A percentile compares a stretch with the other conserved stretches of the same genome.
Conservation (phyloP, 2,329 filamentous ascomycete species). For the Phaeosphaeria sp. region DNA sequence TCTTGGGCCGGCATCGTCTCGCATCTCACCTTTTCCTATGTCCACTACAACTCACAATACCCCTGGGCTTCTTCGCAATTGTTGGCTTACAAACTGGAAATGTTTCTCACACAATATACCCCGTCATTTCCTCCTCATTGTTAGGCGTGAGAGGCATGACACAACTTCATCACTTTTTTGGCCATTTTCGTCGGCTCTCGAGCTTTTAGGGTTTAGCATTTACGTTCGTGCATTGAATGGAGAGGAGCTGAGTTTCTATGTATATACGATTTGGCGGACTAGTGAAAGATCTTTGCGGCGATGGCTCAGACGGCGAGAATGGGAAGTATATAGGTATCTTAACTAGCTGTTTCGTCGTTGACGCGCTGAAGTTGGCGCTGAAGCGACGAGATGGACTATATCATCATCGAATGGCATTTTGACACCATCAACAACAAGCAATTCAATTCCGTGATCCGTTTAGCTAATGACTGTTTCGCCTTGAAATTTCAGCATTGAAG, state of each 20-base stretch:
- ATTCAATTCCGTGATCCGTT: background rate
- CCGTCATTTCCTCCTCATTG: conserved; percentile 10
- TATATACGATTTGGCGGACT: background rate
- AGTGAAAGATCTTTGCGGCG: background rate
- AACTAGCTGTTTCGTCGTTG: background rate
- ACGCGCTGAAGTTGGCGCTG: background rate
- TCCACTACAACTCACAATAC: background rate
- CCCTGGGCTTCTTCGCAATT: background rate
- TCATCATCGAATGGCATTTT: background rate
- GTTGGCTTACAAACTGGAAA: conserved; percentile 13
- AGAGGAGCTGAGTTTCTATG: background rate
- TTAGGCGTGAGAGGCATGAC: background rate
- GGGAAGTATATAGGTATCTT: background rate
- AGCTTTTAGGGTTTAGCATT: background rate
- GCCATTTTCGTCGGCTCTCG: background rate
- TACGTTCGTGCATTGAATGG: background rate
- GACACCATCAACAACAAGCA: background rate
- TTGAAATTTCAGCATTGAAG: background rate
- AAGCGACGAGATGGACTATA: background rate
- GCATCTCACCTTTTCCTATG: conserved; percentile 3
- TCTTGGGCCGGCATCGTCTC: background rate
- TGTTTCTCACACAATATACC: conserved; percentile 26
- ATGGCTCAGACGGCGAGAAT: too few relatives aligned
- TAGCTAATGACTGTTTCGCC: too few relatives aligned
- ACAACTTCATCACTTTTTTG: background rate